phyloP scores from a whole-genome alignment of 805 yeast species.

The Jamesozyma piceae region DNA sequence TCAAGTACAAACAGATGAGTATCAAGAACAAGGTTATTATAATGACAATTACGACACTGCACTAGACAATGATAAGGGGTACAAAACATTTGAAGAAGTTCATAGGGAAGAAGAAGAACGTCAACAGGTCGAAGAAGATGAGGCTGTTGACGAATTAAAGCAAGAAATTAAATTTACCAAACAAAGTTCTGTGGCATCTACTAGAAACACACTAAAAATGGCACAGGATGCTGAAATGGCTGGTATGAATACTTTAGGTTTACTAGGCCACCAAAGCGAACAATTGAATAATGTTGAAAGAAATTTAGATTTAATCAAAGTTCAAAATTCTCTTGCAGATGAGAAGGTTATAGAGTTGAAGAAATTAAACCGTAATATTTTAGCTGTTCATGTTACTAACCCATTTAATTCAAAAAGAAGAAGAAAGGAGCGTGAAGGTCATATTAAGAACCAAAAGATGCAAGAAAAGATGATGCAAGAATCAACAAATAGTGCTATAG shows the following conservation, averaged over 20 bases:
- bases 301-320: slow-evolving; percentile 64
- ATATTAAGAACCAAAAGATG: slow-evolving; percentile 50
- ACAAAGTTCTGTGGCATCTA: slow-evolving; percentile 76
- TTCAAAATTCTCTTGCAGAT: slow-evolving; percentile 75
- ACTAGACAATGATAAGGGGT: slow-evolving; percentile 19
- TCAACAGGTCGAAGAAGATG: slow-evolving; percentile 56
- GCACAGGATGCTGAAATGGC: slow-evolving; percentile 65
- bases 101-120: slow-evolving; percentile 32
- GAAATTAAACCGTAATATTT: slow-evolving; percentile 69
- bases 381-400: slow-evolving; percentile 71
- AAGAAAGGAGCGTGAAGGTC: slow-evolving; percentile 62
- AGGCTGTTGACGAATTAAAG: slow-evolving; percentile 79
- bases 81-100: slow-evolving; percentile 27
- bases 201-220: slow-evolving; percentile 70
- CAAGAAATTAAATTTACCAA: slow-evolving; percentile 75
- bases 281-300: slow-evolving; percentile 71
- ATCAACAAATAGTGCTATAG: slow-evolving; percentile 47
- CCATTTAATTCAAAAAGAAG: slow-evolving; percentile 83
- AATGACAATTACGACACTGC: slow-evolving; percentile 35
- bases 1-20: slow-evolving; percentile 43
- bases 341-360: slow-evolving; percentile 72
- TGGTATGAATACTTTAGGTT: slow-evolving; percentile 77
- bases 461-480: slow-evolving; percentile 57
- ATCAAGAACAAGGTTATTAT: slow-evolving; percentile 63
- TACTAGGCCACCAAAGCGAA: slow-evolving; percentile 91